Conservation (phyloP, 306 rosid genomes). For the Prunus mira region DNA sequence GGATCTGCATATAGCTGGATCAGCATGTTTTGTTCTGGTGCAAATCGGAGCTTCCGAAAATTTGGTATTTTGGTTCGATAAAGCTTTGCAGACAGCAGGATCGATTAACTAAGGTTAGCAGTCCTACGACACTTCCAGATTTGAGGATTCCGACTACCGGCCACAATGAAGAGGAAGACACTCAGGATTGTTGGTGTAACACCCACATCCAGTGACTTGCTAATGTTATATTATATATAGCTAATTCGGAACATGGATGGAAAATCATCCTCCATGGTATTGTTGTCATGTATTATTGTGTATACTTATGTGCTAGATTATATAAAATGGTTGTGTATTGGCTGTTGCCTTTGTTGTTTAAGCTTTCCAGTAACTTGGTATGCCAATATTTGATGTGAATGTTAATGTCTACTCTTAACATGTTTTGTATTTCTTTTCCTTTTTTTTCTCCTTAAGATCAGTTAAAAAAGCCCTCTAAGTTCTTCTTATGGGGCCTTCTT, state of each 20-base stretch:
- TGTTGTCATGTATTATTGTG: constrained; percentile 50
- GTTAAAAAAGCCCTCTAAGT: no score
- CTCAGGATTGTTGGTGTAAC: constrained; percentile 35
- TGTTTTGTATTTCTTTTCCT: no score
- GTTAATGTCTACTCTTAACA: neutral
- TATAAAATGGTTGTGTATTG: constrained; percentile 43
- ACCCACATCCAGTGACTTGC: constrained; percentile 38
- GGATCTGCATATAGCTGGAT: constrained; percentile 55
- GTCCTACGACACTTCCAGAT: constrained; percentile 38
- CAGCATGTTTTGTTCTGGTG: constrained; percentile 31
- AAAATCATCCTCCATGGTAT: constrained; percentile 54
- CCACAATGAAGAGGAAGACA: constrained; percentile 48
- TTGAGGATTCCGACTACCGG: constrained; percentile 39
- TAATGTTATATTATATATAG: constrained; percentile 49
- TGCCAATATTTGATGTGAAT: constrained; percentile 19
- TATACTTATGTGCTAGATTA: constrained; percentile 43
- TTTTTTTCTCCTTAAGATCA: no score
- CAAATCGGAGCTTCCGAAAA: constrained; percentile 27
- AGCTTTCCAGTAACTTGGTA: neutral
- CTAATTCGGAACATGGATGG: constrained; percentile 63
- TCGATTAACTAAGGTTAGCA: constrained; percentile 45
- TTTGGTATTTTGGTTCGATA: constrained; percentile 27
- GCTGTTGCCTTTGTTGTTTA: constrained; percentile 26
- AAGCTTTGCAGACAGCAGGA: constrained; percentile 35
- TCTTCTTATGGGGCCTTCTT: neutral